Evolutionary conservation across 2,329 filamentous ascomycete species (phyloP), one percentile per base, ranked within the genome.

Genomic region (Exophiala bonariae): DNA sequence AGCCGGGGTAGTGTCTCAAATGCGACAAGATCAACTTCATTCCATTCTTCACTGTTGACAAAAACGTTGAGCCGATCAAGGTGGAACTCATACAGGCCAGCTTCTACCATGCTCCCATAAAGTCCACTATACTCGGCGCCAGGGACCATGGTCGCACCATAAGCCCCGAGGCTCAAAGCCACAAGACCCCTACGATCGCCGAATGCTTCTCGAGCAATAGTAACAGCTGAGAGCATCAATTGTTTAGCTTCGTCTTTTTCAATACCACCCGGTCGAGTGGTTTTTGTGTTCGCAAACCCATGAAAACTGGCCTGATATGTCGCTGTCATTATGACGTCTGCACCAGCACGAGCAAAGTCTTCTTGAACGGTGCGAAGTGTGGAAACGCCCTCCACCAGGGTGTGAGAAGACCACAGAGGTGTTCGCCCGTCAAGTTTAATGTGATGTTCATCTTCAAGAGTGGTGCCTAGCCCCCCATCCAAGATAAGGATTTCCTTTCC

Each of bases 391-490:
- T 75, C 69, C 43, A 85, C 59, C n/a, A 87, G 74, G 4, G 86
- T 72, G 59, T 86, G 77, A 0, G 82, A 82, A 1, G 84, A 85
- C 84, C 84, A 87, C 31, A 87, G 74, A 0, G 83, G 84, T 7
- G 74, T 78, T 9, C 66, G 69, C 20, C 68, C 63, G 41, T 69
- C 66, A 62, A 86, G 87, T 11, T 62, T 68, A 49, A 78, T 60
- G 45, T 65, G 64, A 61, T 83, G 79, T 23, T 56, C 49, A 50
- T 82, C 77, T 59, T 83, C 76, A 2, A 87, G 79, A 1, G 81
- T 80, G 2, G 84, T 87, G 26, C 84, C 83, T 17, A 87, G 74
- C 6, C 83, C 83, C 43, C 84, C 83, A 60, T 87, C 83, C 31
- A 87, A 75, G 39, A 87, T 66, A 52, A 74, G 65, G 49, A 78